phyloP scores from a whole-genome alignment of 2,329 filamentous ascomycete species.

The Arthrobotrys musiformis region DNA sequence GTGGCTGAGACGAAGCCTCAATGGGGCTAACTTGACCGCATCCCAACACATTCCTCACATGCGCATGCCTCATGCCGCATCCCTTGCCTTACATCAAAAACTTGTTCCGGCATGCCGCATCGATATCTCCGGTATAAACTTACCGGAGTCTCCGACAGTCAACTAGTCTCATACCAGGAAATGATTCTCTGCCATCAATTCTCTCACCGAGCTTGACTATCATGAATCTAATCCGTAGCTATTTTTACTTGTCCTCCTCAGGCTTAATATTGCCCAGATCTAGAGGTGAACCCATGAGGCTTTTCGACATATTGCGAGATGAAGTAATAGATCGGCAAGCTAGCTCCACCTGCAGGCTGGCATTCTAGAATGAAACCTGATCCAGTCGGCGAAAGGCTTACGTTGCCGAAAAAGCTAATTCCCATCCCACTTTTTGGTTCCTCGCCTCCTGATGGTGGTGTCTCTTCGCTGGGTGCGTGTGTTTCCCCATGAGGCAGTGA shows the following conservation, averaged over 20 bases:
- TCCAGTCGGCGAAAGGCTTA: slow-evolving; percentile 38
- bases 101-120: slow-evolving; percentile 45
- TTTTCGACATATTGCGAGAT: slow-evolving; percentile 15
- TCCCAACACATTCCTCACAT: slow-evolving; percentile 53
- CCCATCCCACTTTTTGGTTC: slow-evolving; percentile 24
- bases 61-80: slow-evolving; percentile 53
- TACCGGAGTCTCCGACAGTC: slow-evolving; percentile 33
- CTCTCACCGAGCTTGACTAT: not conserved
- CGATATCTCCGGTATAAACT: not conserved
- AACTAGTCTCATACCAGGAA: slow-evolving; percentile 19
- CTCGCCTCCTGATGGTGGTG: slow-evolving; percentile 6
- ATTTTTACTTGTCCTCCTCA: slow-evolving; percentile 5
- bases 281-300: slow-evolving; percentile 22
- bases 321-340: slow-evolving; percentile 21
- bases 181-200: slow-evolving; percentile 22
- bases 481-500: slow-evolving; percentile 37
- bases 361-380: slow-evolving; percentile 46
- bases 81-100: not conserved
- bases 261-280: not conserved
- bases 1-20: slow-evolving; percentile 31
- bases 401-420: slow-evolving; percentile 34
- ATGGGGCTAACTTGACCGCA: slow-evolving; percentile 33
- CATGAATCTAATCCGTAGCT: not conserved
- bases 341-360: slow-evolving; percentile 33
- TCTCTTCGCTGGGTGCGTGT: slow-evolving; percentile 23